Percentiles rank a stretch among this genome's conserved stretches.
Evolutionary conservation across 169 alveolate genomes (phyloP).

Genomic region (Babesia caballi): DNA sequence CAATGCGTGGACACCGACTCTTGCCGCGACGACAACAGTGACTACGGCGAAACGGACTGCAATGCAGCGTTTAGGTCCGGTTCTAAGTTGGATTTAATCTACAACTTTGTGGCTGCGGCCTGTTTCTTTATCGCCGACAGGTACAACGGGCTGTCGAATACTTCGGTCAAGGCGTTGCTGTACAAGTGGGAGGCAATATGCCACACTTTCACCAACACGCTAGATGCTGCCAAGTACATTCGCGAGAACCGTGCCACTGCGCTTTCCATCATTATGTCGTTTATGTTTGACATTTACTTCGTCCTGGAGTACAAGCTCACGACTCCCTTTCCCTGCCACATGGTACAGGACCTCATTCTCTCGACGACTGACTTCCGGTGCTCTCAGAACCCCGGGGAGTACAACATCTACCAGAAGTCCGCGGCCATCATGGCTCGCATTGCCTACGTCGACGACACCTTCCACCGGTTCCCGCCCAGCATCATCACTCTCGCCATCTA

Average conservation of each 20-base stretch:
- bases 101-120: constrained; percentile 56
- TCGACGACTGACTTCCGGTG: constrained; percentile 37
- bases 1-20: not conserved
- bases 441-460: constrained; percentile 61
- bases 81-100: constrained; percentile 13
- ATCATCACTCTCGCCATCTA: constrained; percentile 47
- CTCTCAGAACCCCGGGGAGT: constrained; percentile 40
- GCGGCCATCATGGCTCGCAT: constrained; percentile 52
- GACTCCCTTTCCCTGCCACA: constrained; percentile 47
- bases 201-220: constrained; percentile 31
- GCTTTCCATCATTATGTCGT: constrained; percentile 32
- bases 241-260: constrained; percentile 9
- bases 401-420: constrained; percentile 36
- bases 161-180: constrained; percentile 41
- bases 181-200: constrained; percentile 30
- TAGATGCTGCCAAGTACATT: constrained; percentile 26
- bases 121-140: constrained; percentile 63
- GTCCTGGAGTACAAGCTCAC: constrained; percentile 61
- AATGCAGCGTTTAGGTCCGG: not conserved
- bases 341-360: constrained; percentile 47
- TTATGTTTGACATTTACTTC: constrained; percentile 50
- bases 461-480: constrained; percentile 54
- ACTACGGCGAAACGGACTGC: not conserved
- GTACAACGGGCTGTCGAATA: constrained; percentile 52
- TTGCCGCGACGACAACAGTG: constrained; percentile 4